Conservation (phyloP, 202 grass and related monocot genomes). For the Saccharum hybrid region DNA sequence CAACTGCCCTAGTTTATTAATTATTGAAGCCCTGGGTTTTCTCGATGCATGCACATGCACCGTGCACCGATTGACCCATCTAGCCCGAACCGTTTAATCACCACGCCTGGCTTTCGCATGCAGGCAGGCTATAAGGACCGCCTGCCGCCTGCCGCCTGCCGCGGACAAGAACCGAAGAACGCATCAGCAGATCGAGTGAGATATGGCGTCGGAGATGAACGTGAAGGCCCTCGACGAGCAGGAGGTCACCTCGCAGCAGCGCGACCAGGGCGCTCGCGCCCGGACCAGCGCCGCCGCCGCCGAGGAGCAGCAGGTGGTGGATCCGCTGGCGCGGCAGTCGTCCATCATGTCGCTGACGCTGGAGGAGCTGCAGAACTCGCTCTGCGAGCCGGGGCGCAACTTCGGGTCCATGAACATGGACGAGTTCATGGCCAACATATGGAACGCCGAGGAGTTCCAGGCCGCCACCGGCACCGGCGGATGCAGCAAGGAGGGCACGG, state of each 20-base stretch:
- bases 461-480: constrained; percentile 30
- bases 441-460: constrained; percentile 91
- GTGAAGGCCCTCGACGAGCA: constrained; percentile 49
- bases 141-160: background rate
- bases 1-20: background rate
- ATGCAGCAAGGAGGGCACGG: background rate
- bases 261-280: background rate
- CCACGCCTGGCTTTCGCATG: constrained; percentile 19
- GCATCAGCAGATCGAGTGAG: background rate
- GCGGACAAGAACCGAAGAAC: background rate
- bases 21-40: constrained; percentile 6
- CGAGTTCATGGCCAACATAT: constrained; percentile 93
- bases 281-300: background rate
- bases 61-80: background rate
- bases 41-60: background rate
- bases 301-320: constrained; percentile 13
- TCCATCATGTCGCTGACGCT: constrained; percentile 75
- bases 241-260: constrained; percentile 77
- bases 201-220: constrained; percentile 50
- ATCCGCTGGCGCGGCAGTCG: constrained; percentile 51
- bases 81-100: background rate
- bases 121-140: constrained; percentile 24
- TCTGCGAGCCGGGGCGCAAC: constrained; percentile 76
- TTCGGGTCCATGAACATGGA: constrained; percentile 99
- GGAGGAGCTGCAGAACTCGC: constrained; percentile 80